Evolutionary conservation across 768 basidiomycete species (phyloP).

Genomic region (Chiua virens): DNA sequence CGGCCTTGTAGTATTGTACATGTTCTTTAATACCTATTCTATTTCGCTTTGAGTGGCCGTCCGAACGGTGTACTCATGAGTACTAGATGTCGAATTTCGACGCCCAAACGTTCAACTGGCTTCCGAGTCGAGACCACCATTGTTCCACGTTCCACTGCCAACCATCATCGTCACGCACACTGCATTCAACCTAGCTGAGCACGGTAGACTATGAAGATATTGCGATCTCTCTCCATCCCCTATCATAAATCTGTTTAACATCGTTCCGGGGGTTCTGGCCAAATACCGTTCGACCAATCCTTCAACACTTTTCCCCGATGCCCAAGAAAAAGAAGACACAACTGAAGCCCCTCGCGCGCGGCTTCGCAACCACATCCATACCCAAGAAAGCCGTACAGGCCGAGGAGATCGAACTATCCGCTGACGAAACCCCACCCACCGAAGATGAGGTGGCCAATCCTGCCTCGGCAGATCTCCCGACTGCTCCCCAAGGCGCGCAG

Average conservation of each 20-base stretch:
- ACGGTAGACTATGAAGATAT: background rate
- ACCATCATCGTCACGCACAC: no score
- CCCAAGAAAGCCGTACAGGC: conserved; percentile 64
- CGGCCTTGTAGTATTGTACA: conserved; percentile 31
- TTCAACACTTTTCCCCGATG: conserved; percentile 39
- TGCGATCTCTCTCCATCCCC: background rate
- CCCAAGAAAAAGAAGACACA: conserved; percentile 86
- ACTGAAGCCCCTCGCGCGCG: conserved; percentile 69
- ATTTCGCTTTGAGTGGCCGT: conserved; percentile 1
- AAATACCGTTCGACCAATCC: background rate
- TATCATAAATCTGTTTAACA: background rate
- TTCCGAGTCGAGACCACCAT: no score
- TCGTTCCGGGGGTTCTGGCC: background rate
- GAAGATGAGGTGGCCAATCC: conserved; percentile 7
- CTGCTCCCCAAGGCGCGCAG: conserved; percentile 2
- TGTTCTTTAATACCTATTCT: conserved; percentile 26
- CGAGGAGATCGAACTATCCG: conserved; percentile 23
- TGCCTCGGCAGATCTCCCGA: conserved; percentile 4
- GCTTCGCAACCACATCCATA: conserved; percentile 80
- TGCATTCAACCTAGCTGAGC: no score
- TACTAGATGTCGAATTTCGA: background rate
- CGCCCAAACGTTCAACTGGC: no score
- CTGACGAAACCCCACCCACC: conserved; percentile 4
- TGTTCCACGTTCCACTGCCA: no score
- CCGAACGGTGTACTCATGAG: no score